Evolutionary conservation across 176 grass and related monocot genomes (phyloP).

Genomic region (Carex scoparia): DNA sequence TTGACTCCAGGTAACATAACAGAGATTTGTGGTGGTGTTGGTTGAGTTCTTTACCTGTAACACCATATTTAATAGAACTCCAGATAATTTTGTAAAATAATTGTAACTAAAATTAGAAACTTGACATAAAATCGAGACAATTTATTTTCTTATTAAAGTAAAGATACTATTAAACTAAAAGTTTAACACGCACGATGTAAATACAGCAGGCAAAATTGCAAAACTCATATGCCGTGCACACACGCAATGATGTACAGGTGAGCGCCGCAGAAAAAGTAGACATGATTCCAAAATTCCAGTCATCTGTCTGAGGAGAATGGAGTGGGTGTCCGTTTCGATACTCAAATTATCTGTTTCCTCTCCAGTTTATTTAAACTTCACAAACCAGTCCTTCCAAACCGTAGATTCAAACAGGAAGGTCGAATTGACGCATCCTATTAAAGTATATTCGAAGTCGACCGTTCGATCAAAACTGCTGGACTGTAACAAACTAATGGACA

Average conservation of each 20-base stretch:
- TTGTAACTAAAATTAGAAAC: neutral
- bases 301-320: neutral
- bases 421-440: neutral
- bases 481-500: neutral
- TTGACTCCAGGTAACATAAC: neutral
- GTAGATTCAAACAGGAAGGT: neutral
- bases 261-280: neutral
- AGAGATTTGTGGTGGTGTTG: neutral
- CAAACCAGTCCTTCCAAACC: neutral
- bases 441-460: neutral
- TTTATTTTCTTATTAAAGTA: neutral
- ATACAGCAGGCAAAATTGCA: neutral
- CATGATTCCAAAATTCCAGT: neutral
- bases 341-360: neutral
- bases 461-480: neutral
- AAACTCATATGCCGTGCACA: neutral
- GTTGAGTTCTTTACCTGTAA: neutral
- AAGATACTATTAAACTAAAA: too few relatives aligned
- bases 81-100: neutral
- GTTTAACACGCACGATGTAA: too few relatives aligned
- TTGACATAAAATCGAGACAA: neutral
- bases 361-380: neutral
- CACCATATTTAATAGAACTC: neutral
- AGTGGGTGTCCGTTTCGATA: conserved; percentile 16
- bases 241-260: neutral